Percentiles rank a stretch among this genome's conserved stretches.
Evolutionary conservation across 495 filamentous ascomycete genomes (phyloP).

Genomic region (Evansstolkia leycettana): DNA sequence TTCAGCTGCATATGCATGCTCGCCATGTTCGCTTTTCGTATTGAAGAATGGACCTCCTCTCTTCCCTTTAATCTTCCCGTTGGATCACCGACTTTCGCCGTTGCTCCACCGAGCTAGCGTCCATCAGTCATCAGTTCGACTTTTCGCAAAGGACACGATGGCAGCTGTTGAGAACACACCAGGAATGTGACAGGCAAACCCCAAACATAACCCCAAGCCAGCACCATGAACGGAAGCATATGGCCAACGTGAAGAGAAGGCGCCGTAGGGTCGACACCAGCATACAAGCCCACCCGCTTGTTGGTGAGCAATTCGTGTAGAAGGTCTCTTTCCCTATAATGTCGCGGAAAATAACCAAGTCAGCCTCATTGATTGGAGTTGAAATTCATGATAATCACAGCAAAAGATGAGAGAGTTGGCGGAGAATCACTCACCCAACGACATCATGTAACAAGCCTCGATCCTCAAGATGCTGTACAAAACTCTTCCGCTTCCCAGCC

Average conservation of each 20-base stretch:
- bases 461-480: constrained; percentile 62
- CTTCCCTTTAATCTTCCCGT: constrained; percentile 61
- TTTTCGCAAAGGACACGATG: constrained; percentile 1
- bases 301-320: constrained; percentile 57
- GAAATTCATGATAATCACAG: not conserved
- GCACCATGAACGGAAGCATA: constrained; percentile 82
- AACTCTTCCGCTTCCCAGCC: constrained; percentile 46
- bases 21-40: constrained; percentile 55
- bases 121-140: not conserved
- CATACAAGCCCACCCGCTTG: constrained; percentile 68
- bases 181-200: constrained; percentile 64
- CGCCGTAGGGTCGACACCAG: constrained; percentile 87
- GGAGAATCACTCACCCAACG: constrained; percentile 52
- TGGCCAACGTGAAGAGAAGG: constrained; percentile 86
- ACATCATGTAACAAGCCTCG: constrained; percentile 69
- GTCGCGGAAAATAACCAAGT: constrained; percentile 5
- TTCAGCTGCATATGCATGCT: constrained; percentile 74
- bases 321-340: constrained; percentile 42
- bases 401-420: not conserved
- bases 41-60: constrained; percentile 36
- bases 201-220: constrained; percentile 86
- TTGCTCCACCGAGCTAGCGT: constrained; percentile 64
- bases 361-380: not conserved
- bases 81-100: constrained; percentile 79
- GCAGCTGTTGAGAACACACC: constrained; percentile 34